phyloP scores from a whole-genome alignment of 495 filamentous ascomycete species.

The Bathelium albidoporum region DNA sequence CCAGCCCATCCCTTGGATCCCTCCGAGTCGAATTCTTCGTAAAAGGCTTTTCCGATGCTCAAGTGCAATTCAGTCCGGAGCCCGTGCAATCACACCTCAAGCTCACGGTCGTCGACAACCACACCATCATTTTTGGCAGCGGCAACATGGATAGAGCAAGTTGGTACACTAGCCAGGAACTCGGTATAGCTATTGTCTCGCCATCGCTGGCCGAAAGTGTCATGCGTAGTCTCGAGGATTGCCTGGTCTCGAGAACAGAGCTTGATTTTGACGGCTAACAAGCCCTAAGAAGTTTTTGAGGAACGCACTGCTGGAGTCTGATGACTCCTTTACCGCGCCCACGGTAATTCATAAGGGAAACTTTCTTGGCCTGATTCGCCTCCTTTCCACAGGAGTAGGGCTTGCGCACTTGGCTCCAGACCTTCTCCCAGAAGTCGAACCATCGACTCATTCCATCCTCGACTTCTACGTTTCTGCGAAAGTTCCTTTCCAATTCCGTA shows the following conservation, averaged over 20 bases:
- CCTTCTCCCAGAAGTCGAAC: not conserved
- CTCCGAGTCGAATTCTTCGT: constrained; percentile 43
- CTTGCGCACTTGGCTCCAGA: constrained; percentile 6
- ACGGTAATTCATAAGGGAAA: constrained; percentile 16
- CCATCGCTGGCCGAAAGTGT: constrained; percentile 30
- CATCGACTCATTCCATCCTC: constrained; percentile 17
- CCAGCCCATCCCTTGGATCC: not conserved
- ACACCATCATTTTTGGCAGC: constrained; percentile 54
- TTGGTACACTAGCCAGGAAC: constrained; percentile 68
- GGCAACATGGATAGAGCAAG: constrained; percentile 69
- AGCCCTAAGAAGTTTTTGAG: not conserved
- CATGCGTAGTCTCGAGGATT: not conserved
- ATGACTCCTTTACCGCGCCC: constrained; percentile 3
- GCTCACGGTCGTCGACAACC: constrained; percentile 50
- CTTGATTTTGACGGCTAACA: not conserved
- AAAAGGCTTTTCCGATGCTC: not conserved
- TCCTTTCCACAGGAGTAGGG: constrained; percentile 16
- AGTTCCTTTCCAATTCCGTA: constrained; percentile 20
- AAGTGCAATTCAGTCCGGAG: constrained; percentile 26
- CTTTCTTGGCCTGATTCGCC: constrained; percentile 12
- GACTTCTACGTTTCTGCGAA: constrained; percentile 20
- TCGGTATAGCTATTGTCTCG: constrained; percentile 55
- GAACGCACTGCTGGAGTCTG: not conserved
- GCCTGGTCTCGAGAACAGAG: not conserved
- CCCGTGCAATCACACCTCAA: constrained; percentile 65